A percentile compares a stretch with the other conserved stretches of the same genome.
phyloP scores from a whole-genome alignment of 352 stramenopile genomes.

The Globisporangium abappressorium region DNA sequence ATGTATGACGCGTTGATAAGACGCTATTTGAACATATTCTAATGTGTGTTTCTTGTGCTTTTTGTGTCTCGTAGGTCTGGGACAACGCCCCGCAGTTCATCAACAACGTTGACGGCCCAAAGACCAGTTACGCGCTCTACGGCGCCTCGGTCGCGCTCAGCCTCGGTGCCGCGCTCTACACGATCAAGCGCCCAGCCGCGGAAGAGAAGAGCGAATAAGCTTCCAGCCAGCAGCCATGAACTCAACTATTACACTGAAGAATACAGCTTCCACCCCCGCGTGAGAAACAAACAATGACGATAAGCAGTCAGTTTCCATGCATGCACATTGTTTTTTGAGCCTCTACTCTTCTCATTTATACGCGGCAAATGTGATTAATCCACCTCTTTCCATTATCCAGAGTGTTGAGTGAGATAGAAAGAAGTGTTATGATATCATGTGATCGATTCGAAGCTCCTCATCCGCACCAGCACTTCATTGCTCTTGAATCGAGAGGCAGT shows the following conservation, averaged over 20 bases:
- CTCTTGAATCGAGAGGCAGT: no score
- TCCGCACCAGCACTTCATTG: background rate
- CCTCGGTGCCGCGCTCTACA: constrained; percentile 42
- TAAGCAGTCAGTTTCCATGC: background rate
- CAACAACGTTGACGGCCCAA: constrained; percentile 59
- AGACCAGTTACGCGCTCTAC: constrained; percentile 51
- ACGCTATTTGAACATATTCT: background rate
- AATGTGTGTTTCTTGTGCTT: constrained; percentile 4
- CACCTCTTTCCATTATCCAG: background rate
- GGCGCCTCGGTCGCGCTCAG: constrained; percentile 42
- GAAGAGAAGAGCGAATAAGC: constrained; percentile 18
- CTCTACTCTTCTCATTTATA: background rate
- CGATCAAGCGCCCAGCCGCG: constrained; percentile 38
- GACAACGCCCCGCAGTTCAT: constrained; percentile 87
- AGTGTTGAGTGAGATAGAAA: background rate
- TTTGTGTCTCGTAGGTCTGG: constrained; percentile 61
- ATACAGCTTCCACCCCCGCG: constrained; percentile 9
- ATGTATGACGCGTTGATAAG: background rate
- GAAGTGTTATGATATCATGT: background rate
- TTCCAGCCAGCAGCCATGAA: background rate
- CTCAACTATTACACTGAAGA: background rate
- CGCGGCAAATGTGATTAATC: background rate
- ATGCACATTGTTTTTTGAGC: background rate
- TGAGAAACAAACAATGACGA: constrained; percentile 16
- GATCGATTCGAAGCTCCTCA: background rate